These are phyloP conservation scores for Suhomyces taliae DNA, from an alignment of 1,139 yeast species.

Conservation along the genomic window DNA sequence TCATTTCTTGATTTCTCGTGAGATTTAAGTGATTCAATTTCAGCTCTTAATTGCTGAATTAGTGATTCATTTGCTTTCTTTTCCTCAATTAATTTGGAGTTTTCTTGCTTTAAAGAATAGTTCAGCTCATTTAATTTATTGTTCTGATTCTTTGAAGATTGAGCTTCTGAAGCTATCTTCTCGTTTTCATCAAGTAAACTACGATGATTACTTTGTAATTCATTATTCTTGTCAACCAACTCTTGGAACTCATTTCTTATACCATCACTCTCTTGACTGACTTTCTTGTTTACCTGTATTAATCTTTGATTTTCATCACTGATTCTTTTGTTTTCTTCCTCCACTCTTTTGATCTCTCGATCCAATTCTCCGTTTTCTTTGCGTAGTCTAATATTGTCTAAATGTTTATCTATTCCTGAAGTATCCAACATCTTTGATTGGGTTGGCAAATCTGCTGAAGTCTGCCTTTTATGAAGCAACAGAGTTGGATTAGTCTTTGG, in stretches of 20 bases:
- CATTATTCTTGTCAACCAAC: constrained; percentile 4
- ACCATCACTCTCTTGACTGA: constrained; percentile 5
- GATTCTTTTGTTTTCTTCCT: constrained; percentile 8
- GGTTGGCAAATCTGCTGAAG: constrained; percentile 10
- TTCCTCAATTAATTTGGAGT: constrained; percentile 1
- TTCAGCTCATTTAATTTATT: constrained; percentile 15
- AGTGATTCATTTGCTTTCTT: constrained; percentile 26
- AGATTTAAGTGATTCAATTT: background rate
- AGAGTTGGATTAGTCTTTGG: constrained; percentile 23
- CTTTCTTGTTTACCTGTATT: constrained; percentile 9
- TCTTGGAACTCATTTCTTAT: constrained; percentile 2
- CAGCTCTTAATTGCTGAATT: constrained; percentile 32
- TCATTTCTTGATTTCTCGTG: background rate
- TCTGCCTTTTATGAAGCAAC: constrained; percentile 20
- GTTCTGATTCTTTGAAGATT: constrained; percentile 3
- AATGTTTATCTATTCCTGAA: constrained; percentile 43
- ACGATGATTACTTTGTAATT: background rate
- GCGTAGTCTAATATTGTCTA: constrained; percentile 42
- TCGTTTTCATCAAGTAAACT: constrained; percentile 1
- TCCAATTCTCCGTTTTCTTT: constrained; percentile 28
- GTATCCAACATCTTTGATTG: constrained; percentile 32
- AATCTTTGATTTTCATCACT: constrained; percentile 3
- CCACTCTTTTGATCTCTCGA: constrained; percentile 6
- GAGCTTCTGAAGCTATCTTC: background rate
- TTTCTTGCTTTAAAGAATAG: constrained; percentile 5